Evolutionary conservation across 2,329 filamentous ascomycete species (phyloP).

Genomic region (Epichloe hybrida): DNA sequence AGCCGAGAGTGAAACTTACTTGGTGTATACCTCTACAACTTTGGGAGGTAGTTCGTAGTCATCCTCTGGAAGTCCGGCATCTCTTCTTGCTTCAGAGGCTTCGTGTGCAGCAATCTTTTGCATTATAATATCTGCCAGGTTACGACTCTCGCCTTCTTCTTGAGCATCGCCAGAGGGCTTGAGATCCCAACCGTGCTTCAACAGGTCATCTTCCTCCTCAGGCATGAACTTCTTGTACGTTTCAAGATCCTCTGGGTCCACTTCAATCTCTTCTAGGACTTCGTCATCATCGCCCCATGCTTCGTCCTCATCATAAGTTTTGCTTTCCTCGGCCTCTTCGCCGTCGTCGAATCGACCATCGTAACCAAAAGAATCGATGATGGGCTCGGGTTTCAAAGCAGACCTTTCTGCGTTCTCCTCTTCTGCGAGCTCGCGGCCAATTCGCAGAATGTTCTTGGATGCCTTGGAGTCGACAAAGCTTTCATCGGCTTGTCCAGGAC

Average conservation of each 20-base stretch:
- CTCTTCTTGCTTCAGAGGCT: slow-evolving; percentile 40
- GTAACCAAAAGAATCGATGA: slow-evolving; percentile 56
- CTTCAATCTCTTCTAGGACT: slow-evolving; percentile 57
- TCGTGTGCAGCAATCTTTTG: slow-evolving; percentile 91
- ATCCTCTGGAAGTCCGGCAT: slow-evolving; percentile 51
- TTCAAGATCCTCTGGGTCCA: slow-evolving; percentile 79
- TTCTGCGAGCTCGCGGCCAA: slow-evolving; percentile 77
- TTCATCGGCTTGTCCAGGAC: slow-evolving; percentile 46
- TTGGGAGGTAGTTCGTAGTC: slow-evolving; percentile 79
- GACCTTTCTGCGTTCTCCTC: slow-evolving; percentile 46
- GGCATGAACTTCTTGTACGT: slow-evolving; percentile 86
- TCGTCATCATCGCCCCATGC: slow-evolving; percentile 73
- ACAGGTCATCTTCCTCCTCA: slow-evolving; percentile 55
- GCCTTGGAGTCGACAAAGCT: slow-evolving; percentile 77
- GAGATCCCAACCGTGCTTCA: slow-evolving; percentile 49
- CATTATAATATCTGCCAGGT: slow-evolving; percentile 84
- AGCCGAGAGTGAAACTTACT: slow-evolving; percentile 34
- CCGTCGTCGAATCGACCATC: slow-evolving; percentile 57
- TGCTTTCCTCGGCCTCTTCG: slow-evolving; percentile 29
- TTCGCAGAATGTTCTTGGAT: slow-evolving; percentile 75
- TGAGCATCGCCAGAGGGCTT: slow-evolving; percentile 33
- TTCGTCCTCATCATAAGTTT: slow-evolving; percentile 43
- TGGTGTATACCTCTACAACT: slow-evolving; percentile 86
- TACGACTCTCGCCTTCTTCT: slow-evolving; percentile 44
- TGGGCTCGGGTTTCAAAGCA: slow-evolving; percentile 23